Percentiles rank a stretch among this genome's conserved stretches.
Conservation (phyloP, 257 asterid species). For the Solanum ossicruentum region DNA sequence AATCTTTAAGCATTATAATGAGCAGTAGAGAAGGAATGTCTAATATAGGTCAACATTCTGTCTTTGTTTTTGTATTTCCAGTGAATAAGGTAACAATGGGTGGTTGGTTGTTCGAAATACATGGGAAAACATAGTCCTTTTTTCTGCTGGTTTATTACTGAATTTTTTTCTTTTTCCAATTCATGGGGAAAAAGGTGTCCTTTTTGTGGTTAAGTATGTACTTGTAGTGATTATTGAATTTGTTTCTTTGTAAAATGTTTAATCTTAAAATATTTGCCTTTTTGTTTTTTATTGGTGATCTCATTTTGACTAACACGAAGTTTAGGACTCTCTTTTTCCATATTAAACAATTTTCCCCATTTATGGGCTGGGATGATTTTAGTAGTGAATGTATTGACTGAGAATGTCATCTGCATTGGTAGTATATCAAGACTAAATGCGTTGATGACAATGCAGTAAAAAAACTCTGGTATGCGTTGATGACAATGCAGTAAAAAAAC, state of each 20-base stretch:
- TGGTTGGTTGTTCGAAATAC: not conserved
- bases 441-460: not conserved
- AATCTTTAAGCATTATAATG: not conserved
- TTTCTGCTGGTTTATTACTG: not conserved
- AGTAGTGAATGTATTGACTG: not conserved
- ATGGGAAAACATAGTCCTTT: not conserved
- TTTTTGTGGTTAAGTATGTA: not conserved
- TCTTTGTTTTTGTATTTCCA: not conserved
- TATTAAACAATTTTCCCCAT: not conserved
- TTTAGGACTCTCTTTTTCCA: not conserved
- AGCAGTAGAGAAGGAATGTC: not conserved
- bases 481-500: not conserved
- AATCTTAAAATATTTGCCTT: not conserved
- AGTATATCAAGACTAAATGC: not conserved
- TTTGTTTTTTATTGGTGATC: not conserved
- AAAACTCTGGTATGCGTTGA: not conserved
- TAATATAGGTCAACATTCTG: not conserved
- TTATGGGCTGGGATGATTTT: not conserved
- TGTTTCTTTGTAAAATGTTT: not conserved
- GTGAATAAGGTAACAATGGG: not conserved
- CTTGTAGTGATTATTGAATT: not conserved
- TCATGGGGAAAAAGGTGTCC: too few species aligned
- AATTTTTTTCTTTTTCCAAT: not conserved
- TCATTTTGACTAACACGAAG: not conserved
- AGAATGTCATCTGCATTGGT: not conserved